Evolutionary conservation across 306 rosid genomes (phyloP), one percentile per base, ranked within the genome.

Genomic region (Pyrus pyrifolia): DNA sequence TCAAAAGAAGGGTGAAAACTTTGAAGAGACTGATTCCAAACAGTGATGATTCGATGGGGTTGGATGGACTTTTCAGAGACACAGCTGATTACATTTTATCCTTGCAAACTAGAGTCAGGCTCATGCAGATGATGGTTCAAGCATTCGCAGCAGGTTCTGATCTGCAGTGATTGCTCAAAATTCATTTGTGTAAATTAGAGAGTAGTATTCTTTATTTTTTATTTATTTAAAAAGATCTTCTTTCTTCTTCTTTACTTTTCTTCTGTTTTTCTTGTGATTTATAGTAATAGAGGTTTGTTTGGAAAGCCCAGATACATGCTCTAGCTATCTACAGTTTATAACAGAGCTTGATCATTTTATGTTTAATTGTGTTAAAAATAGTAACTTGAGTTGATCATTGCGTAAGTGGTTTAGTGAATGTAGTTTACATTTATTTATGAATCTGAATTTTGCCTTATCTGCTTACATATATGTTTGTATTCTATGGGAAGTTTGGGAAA

Each of bases 61-160:
- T 95, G 86, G 94, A 90, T 69, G 97, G 91, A 45, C 89, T 95
- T 12, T 92, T 95, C 82, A 85, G 82, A 76, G 92, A 92, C 72
- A 87, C 99, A 8, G 96, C 93, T 72, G 85, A 89, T 76, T 90
- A 95, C 71, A 92, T 95, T 71, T 77, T 92, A 81, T 80, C 88
- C 33, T 70, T 95, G 65, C 89, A 95, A 84, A 87, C 71, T 52
- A 92, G 89, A 83, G 97, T 95, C 73, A 90, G 86, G 33, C 82
- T 88, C 80, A 89, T 95, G 99, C 93, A 92, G 78, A 80, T 81
- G 76, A 78, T 95, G 93, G 92, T 92, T 74, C 68, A 91, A 72
- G 83, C 84, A 42, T 78, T 92, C 80, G 75, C 82, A 14, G 10
- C 67, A 61, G 85, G 64, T 53, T 83, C 88, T 70, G 81, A 79